These are phyloP conservation scores for Agrocybe pediades DNA, from an alignment of 768 basidiomycete genomes.

Conservation along the genomic window DNA sequence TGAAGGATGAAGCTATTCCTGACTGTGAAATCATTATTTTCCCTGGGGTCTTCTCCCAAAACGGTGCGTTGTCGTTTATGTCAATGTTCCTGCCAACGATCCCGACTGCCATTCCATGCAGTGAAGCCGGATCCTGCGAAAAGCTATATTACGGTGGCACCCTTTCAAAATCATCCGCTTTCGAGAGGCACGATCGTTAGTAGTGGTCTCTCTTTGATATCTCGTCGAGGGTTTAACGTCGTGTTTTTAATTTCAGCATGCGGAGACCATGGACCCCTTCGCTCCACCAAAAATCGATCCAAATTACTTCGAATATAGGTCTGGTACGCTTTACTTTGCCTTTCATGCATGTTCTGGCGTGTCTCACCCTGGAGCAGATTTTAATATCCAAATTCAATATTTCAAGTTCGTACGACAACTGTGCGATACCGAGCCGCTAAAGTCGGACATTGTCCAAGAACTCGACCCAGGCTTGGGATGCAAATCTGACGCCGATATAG, in stretches of 20 bases:
- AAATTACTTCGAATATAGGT: constrained; percentile 39
- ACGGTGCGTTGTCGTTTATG: constrained; percentile 2
- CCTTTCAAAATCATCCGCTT: constrained; percentile 42
- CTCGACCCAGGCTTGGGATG: neutral
- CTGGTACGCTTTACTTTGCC: constrained; percentile 27
- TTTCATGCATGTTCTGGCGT: neutral
- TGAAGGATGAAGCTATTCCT: constrained; percentile 21
- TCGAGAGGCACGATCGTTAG: constrained; percentile 52
- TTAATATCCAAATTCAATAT: neutral
- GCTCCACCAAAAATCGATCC: constrained; percentile 40
- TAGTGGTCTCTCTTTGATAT: neutral
- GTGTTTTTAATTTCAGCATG: constrained; percentile 21
- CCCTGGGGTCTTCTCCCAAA: constrained; percentile 21
- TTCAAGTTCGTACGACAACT: constrained; percentile 1
- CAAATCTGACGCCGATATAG: neutral
- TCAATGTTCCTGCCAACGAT: neutral
- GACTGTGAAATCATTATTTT: neutral
- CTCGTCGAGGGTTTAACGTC: neutral
- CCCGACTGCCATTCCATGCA: constrained; percentile 5
- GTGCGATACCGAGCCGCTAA: neutral
- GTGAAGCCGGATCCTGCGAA: constrained; percentile 39
- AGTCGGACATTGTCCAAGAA: neutral
- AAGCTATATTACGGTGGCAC: constrained; percentile 41
- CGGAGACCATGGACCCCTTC: constrained; percentile 29
- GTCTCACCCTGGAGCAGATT: neutral